These are phyloP conservation scores for Alloascoidea hylecoeti DNA, from an alignment of 805 yeast genomes.

Conservation along the genomic window DNA sequence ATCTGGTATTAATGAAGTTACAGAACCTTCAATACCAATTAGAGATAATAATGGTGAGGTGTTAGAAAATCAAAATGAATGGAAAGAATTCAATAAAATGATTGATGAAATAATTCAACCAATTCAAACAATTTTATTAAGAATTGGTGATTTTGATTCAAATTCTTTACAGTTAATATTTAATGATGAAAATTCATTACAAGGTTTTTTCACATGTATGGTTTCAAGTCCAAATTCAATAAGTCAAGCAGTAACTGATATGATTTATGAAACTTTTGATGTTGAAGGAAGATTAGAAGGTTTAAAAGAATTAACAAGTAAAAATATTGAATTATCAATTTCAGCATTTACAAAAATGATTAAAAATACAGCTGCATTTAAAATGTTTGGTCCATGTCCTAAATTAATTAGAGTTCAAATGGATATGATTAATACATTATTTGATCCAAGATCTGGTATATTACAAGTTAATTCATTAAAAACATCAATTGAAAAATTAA, in stretches of 20 bases:
- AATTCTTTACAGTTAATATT: not conserved
- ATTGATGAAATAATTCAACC: not conserved
- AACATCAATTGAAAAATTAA: constrained; percentile 12
- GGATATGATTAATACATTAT: constrained; percentile 53
- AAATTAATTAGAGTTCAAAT: constrained; percentile 58
- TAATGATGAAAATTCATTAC: not conserved
- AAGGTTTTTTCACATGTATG: not conserved
- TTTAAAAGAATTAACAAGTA: constrained; percentile 35
- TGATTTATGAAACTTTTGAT: constrained; percentile 66
- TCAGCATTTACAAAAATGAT: constrained; percentile 33
- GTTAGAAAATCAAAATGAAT: not conserved
- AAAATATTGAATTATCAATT: constrained; percentile 30
- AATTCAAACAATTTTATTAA: not conserved
- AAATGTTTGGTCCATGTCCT: constrained; percentile 59
- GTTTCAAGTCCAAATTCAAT: constrained; percentile 14
- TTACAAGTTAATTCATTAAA: constrained; percentile 17
- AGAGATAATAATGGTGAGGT: not conserved
- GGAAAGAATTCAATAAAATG: not conserved
- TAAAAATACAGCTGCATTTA: constrained; percentile 26
- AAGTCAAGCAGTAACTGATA: constrained; percentile 57
- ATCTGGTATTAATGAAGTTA: not conserved
- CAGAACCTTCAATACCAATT: not conserved
- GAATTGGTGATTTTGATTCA: constrained; percentile 1
- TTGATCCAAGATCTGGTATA: constrained; percentile 55
- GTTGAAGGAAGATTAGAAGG: constrained; percentile 72